Base-by-base conservation (phyloP, 1,139 yeast genomes). In the Waltiozyma sp. region DNA sequence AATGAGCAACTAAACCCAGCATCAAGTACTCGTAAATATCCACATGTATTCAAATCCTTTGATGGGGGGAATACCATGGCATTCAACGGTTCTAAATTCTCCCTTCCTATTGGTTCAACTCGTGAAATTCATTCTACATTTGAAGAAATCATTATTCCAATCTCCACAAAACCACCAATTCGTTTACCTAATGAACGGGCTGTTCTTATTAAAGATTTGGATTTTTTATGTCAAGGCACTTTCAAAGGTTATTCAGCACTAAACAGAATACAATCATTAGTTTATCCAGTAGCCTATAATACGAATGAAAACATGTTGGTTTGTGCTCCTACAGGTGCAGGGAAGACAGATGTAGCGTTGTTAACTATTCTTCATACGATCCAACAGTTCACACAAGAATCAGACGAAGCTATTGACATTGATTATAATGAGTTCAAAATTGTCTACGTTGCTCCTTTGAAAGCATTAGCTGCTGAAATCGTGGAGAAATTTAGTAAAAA, bases 291-390 rank as follows among this genome's bases (percentile, higher is more conserved):
- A 16, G 98, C 96, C 0, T 93, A 91, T 58, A 78, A 82, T 44
- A 83, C 97, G 7, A 89, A 87, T 61, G 96, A 89, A 54, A 91
- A 93, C 56, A 84, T 93, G 96, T 70, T 91, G 41, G 89, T 91
- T 2, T 91, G 98, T 75, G 99, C 99, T 0, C 99, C 99, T 2
- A 91, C 99, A 0, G 98, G 99, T 70, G 97, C 98, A 8, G 99
- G 99, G 73, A 91, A 91, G 58, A 93, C 99, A 0, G 97, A 93
- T 61, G 95, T 93, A 37, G 99, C 99, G 0, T 66, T 93, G 55
- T 65, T 91, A 37, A 72, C 97, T 0, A 79, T 91, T 54, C 67
- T 93, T 43, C 86, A 83, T 53, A 76, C 93, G 0, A 81, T 91
- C n/a, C 75, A 79, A 38, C 91, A 86, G 56, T 58, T 61, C 53